These are phyloP conservation scores for Lagerstroemia speciosa DNA, from an alignment of 345 rosid genomes.

Conservation along the genomic window DNA sequence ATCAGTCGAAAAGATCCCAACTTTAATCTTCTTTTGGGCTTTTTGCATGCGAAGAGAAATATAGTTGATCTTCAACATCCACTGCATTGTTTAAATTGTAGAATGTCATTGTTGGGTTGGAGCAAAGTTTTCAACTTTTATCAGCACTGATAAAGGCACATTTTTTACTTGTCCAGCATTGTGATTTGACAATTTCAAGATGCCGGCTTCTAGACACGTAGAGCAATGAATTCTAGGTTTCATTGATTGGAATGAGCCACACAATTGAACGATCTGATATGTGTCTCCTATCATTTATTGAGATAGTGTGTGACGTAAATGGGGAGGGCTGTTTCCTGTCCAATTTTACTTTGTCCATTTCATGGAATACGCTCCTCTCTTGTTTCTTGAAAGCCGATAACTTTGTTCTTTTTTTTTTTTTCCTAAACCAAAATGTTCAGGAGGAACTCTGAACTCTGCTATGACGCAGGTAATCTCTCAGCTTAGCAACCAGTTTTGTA, in stretches of 20 bases:
- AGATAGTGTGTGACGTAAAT: no score
- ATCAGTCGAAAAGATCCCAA: not conserved
- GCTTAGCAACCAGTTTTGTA: not conserved
- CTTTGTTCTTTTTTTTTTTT: not conserved
- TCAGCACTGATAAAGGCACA: not conserved
- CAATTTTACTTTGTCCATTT: not conserved
- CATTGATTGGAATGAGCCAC: not conserved
- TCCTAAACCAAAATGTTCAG: constrained; percentile 1
- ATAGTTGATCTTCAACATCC: not conserved
- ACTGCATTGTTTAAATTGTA: no score
- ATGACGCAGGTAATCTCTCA: constrained; percentile 2
- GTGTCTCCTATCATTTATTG: no score
- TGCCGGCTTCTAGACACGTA: not conserved
- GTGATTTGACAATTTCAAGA: not conserved
- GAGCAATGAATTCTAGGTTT: not conserved
- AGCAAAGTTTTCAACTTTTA: not conserved
- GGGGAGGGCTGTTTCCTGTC: not conserved
- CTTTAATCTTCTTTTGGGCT: not conserved
- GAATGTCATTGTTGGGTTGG: not conserved
- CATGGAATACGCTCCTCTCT: not conserved
- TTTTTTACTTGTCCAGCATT: no score
- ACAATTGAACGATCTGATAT: not conserved
- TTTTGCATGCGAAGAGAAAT: not conserved
- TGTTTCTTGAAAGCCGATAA: not conserved
- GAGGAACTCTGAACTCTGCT: not conserved